Base-by-base conservation (phyloP, 2,329 filamentous ascomycete genomes). In the Alternaria infectoria region DNA sequence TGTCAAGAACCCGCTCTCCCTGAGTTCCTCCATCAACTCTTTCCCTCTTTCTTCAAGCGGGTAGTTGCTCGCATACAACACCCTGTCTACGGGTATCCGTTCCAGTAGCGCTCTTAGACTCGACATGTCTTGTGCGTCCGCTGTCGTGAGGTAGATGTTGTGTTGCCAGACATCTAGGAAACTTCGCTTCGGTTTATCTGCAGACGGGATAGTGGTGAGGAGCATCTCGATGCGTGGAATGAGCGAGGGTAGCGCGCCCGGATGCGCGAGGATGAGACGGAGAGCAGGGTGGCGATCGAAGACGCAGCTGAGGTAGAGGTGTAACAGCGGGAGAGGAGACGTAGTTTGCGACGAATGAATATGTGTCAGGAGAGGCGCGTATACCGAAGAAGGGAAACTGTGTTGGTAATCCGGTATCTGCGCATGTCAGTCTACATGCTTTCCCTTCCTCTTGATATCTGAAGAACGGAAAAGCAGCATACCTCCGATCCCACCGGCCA, bases 81-180 rank as follows among this genome's bases (percentile, higher is more conserved):
- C 81, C 13, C 80, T 80, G 23, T 87, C 85, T n/a, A 82, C 78
- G 17, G 77, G 79, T 2, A 82, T 86, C 7, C 82, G 83, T 59
- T 81, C 72, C 54, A 82, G 64, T 50, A 83, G 59, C 32, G 76
- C 76, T n/a, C 80, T 80, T 76, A 89, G 6, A 83, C 84, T 57
- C 77, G 66, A 80, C 17, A 88, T 62, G 26, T 82, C 82, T 73
- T 84, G 87, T 59, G 84, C 82, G 3, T 87, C 87, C 56, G 82
- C 85, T 3, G 86, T 88, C 2, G 86, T 88, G 25, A 89, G 73
- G 83, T 85, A 88, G 11, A 89, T 76, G 61, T 89, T 89, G 61
- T 82, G 76, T 50, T 84, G 81, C 81, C 84, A 89, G 3, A 88
- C 85, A 12, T 86, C 78, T 13, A 75, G 69, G 50, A 88, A 83